Base-by-base conservation (phyloP, 169 alveolate species). In the Plasmodium reichenowi region DNA sequence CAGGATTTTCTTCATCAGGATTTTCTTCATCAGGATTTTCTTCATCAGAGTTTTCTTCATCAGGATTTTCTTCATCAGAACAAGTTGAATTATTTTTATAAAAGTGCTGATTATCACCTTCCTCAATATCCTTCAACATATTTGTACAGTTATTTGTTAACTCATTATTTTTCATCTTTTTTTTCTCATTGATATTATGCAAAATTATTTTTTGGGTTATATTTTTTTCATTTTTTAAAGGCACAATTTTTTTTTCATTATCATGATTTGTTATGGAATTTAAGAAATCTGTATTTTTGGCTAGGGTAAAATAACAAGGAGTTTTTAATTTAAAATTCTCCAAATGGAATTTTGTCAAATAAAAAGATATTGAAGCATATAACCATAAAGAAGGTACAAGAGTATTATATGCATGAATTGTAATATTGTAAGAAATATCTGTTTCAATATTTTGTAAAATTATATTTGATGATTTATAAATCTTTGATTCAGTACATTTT, bases 381-480 rank as follows among this genome's bases (percentile, higher is more conserved):
- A 86, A 22, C 87, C 87, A 71, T 50, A 86, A 12, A 26, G 62
- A 60, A 47, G 92, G 45, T 56, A 72, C 43, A 20, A 56, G 60
- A 59, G 17, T 72, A 38, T 75, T 71, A 52, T 71, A 72, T 52
- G 60, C 92, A 62, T 86, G 88, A 71, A 86, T 59, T 26, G 92
- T 72, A 17, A 86, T 86, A 43, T 86, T 72, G 12, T 86, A 86
- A 45, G 32, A 86, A 32, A 86, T 59, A 48, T 86, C 87, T 58
- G 92, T 86, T 52, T 86, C 88, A 29, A 75, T 38, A 86, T 86
- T 86, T 62, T 71, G 88, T 66, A 86, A 86, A 6, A 86, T 86
- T 17, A 86, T 67, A 86, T 63, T 86, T 8, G 92, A 60, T 4
- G 92, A 86, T 26, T 86, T 86, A 86, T 86, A 72, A 43, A 70